Evolutionary conservation across 495 filamentous ascomycete genomes (phyloP), one percentile per base, ranked within the genome.

Genomic region (Penicillium antarcticum): DNA sequence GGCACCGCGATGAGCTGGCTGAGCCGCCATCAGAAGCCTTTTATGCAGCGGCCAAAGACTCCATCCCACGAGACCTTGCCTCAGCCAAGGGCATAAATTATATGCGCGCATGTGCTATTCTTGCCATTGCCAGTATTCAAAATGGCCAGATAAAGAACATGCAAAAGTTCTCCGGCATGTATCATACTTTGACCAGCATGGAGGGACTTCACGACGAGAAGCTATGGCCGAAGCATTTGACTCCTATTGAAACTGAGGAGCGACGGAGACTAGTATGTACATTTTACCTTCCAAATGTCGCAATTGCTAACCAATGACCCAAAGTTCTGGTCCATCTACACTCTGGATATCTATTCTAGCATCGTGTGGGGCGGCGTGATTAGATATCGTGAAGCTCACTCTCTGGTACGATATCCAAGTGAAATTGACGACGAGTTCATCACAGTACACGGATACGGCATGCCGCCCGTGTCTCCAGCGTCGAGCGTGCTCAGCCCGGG

Each of bases 301-400:
- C 4, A 1, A 5, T 32, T 18, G 9, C 19, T 45, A 26, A 34
- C 45, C 52, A 16, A 51, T 38, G 12, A 34, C 29, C 6, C 12
- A 12, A 26, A 77, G 69, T 78, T 78, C 51, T 81, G 78, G 78
- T 76, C 77, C 23, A 77, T 76, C 29, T 81, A 81, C 52, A 73
- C 70, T 5, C 49, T 81, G 4, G 77, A 81, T 42, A 66, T 81
- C 34, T 79, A 73, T 58, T 68, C 70, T 5, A 69, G 70, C 7
- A 68, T 77, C 35, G 73, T 80, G 18, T 80, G 72, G 72, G 68
- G 69, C 26, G 63, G 68, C n/a, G 57, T 74, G 13, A 68, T 78
- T 43, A 64, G 70, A 54, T 70, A 66, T 33, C 71, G 69, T 19
- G 76, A 77, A 51, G 62, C 66, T 11, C 69, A 75, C 36, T 71